Evolutionary conservation across 495 filamentous ascomycete species (phyloP), one percentile per base, ranked within the genome.

Genomic region (Podospora bellae-mahoneyi): DNA sequence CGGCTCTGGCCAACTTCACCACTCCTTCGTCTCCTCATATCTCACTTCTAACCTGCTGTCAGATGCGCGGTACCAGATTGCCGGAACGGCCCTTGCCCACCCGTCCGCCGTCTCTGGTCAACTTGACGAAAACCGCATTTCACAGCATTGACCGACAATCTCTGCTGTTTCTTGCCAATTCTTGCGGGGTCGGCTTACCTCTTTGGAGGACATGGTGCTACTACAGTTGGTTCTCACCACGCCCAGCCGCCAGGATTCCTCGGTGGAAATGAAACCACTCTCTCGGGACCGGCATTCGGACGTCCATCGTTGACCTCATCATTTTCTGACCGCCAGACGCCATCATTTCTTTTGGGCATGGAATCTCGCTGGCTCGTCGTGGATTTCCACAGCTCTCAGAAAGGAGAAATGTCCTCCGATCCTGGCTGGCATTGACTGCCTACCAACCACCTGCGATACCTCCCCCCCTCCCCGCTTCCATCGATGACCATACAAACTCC

Each of bases 71-170:
- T 5, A 67, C 64, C 61, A 70, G 65, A 20, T 64, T 62, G 28
- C 53, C 68, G 68, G 68, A 67, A 70, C 68, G 68, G 68, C 48
- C 68, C 68, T 70, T 70, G 64, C 54, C 64, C 61, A 63, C 62
- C 39, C 64, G 64, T 34, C 62, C 54, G 39, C 32, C 28, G 19
- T 48, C 53, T 60, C 55, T 19, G 18, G 26, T 30, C 53, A 61
- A 4, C 27, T 62, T 62, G 60, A 62, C 60, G 18, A 48, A 48
- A 48, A 48, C 39, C 39, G 39, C 39, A 13, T 16, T 5, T 58
- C 3, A 20, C 55, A 58, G n/a, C 54, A 56, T 18, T 20, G 39
- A 13, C 39, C 39, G 7, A 39, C 34, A 39, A 39, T 10, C 34
- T 39, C 6, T 39, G 23, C 23, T 23, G 23, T 23, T 23, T 23